Base-by-base conservation (phyloP, 2,329 filamentous ascomycete genomes). In the Chalara sp. region DNA sequence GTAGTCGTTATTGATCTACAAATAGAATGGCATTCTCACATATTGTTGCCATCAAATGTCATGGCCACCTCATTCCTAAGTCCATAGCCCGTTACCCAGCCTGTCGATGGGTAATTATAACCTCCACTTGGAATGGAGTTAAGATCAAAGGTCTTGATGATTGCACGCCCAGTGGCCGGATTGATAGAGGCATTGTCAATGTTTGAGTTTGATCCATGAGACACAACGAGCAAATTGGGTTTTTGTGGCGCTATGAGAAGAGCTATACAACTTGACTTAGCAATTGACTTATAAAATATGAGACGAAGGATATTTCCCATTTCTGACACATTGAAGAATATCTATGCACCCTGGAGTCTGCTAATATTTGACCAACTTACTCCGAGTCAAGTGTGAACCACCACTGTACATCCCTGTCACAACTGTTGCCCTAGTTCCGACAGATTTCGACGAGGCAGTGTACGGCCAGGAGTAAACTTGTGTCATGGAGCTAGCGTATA, bases 21-120 rank as follows among this genome's bases (percentile, higher is more conserved):
- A 21, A 3, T 21, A 21, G 21, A 21, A 21, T 21, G 21, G 21
- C 21, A 21, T 21, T 21, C 21, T 21, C 21, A 21, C 21, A 21
- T 21, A 21, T 21, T 21, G 21, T 21, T 21, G 21, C 21, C 21
- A 21, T 21, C 21, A 21, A 21, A 21, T n/a, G 72, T 82, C 4
- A 89, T 68, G 8, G 85, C 86, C 4, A 88, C 84, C 1, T 82
- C 82, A 64, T 89, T 89, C 35, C 84, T 75, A 47, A 90, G 71
- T 7, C 86, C 86, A 84, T 84, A 89, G 12, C 84, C 78, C 2
- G 81, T 66, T 0, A 78, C 58, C 10, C 64, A 57, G 2, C 78
- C 78, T 11, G 78, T 57, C 66, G 68, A 57, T 35, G 75, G 71
- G 44, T 73, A 81, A 56, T 78, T 67, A 60, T 70, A 72, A 3